Percentiles rank a stretch among this genome's conserved stretches.
Evolutionary conservation across 371 early-diverging fungal genomes (phyloP).

Genomic region (Zopfochytrium polystomum): DNA sequence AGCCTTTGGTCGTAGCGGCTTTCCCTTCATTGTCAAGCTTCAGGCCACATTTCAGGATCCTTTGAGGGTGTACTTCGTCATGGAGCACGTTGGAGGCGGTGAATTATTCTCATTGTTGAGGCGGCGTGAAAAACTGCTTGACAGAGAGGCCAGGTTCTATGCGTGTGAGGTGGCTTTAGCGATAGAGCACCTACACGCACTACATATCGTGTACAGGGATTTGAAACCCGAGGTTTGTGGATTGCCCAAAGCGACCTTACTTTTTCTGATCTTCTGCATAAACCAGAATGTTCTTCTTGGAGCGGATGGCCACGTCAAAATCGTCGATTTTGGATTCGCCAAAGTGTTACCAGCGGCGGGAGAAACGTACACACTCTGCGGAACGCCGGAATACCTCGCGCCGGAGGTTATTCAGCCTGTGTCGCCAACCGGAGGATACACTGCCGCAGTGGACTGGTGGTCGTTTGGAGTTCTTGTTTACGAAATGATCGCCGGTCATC

Average conservation of each 20-base stretch:
- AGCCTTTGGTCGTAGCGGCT: not conserved
- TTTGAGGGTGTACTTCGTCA: slow-evolving; percentile 71
- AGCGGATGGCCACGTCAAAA: slow-evolving; percentile 66
- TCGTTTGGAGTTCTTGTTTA: slow-evolving; percentile 90
- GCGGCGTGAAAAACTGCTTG: slow-evolving; percentile 74
- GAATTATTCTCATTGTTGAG: slow-evolving; percentile 65
- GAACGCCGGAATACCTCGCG: slow-evolving; percentile 95
- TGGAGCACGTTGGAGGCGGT: slow-evolving; percentile 89
- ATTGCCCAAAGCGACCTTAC: not conserved
- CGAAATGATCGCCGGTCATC: slow-evolving; percentile 40
- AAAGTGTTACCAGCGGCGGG: slow-evolving; percentile 55
- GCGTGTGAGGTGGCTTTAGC: slow-evolving; percentile 64
- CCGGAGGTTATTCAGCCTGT: slow-evolving; percentile 85
- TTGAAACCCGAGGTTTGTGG: slow-evolving; percentile 60
- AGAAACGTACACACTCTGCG: slow-evolving; percentile 88
- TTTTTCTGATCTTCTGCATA: not conserved
- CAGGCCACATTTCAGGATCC: slow-evolving; percentile 62
- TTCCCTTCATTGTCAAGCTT: not conserved
- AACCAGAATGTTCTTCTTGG: slow-evolving; percentile 48
- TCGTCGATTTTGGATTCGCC: slow-evolving; percentile 79
- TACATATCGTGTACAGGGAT: slow-evolving; percentile 67
- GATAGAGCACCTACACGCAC: slow-evolving; percentile 60
- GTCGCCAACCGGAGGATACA: slow-evolving; percentile 71
- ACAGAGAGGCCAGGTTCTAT: slow-evolving; percentile 76
- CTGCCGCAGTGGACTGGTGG: slow-evolving; percentile 94